Conservation (phyloP, 371 early-diverging fungal genomes). For the Rhizopus delemar region DNA sequence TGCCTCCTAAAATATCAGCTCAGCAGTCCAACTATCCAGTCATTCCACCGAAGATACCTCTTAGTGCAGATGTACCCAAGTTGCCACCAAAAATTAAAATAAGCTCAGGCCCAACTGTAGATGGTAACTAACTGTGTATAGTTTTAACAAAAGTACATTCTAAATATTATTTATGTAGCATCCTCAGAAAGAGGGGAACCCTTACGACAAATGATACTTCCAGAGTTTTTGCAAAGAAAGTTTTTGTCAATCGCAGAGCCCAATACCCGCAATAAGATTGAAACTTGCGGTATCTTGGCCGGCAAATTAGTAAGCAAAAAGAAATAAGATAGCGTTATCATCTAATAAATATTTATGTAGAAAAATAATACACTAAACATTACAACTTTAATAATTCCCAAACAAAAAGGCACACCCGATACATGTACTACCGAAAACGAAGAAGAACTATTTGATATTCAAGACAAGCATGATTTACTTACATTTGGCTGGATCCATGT, state of each 20-base stretch:
- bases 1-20: conserved; percentile 21
- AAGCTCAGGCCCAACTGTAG: conserved; percentile 12
- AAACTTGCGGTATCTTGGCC: conserved; percentile 89
- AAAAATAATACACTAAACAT: conserved; percentile 68
- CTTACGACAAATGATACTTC: conserved; percentile 69
- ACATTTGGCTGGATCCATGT: conserved; percentile 93
- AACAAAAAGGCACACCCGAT: conserved; percentile 86
- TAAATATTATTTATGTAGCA: conserved; percentile 19
- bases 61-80: conserved; percentile 14
- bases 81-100: conserved; percentile 37
- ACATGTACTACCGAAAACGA: conserved; percentile 87
- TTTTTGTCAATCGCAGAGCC: conserved; percentile 75
- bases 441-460: conserved; percentile 81
- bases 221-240: conserved; percentile 56
- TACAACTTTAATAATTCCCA: conserved; percentile 86
- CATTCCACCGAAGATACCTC: conserved; percentile 38
- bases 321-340: neutral
- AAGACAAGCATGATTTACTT: conserved; percentile 74
- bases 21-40: conserved; percentile 21
- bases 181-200: conserved; percentile 64
- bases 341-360: conserved; percentile 23
- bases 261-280: conserved; percentile 81
- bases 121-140: conserved; percentile 9
- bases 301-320: conserved; percentile 63
- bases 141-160: too few relatives aligned